Evolutionary conservation across 345 rosid genomes (phyloP).

Genomic region (Trapa incisa): DNA sequence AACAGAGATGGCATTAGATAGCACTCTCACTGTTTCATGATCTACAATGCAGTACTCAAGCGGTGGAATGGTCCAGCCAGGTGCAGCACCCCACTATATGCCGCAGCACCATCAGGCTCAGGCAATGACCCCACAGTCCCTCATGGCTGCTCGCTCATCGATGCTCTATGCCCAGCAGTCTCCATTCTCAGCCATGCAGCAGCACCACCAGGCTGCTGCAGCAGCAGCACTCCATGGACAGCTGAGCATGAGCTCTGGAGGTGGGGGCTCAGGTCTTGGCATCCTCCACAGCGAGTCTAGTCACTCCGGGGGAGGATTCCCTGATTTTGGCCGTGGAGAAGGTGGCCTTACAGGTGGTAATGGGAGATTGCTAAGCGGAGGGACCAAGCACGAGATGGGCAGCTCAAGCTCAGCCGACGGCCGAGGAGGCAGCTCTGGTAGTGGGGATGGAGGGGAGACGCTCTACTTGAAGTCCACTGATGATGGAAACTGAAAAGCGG

Average conservation of each 20-base stretch:
- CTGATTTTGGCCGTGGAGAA: constrained; percentile 51
- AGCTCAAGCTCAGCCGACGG: constrained; percentile 51
- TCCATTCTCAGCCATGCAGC: constrained; percentile 66
- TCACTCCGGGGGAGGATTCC: constrained; percentile 65
- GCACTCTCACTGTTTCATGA: neutral
- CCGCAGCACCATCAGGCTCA: constrained; percentile 72
- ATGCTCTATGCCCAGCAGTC: constrained; percentile 69
- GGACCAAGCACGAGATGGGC: constrained; percentile 76
- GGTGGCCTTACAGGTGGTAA: constrained; percentile 19
- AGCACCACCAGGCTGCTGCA: constrained; percentile 35
- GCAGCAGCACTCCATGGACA: constrained; percentile 50
- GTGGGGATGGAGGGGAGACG: constrained; percentile 66
- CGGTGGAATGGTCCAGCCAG: constrained; percentile 62
- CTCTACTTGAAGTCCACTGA: constrained; percentile 71
- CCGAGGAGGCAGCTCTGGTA: constrained; percentile 66
- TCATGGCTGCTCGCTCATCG: constrained; percentile 84
- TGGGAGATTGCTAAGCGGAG: constrained; percentile 33
- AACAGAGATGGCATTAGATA: too few species aligned
- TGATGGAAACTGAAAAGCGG: constrained; percentile 50
- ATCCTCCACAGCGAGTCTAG: constrained; percentile 44
- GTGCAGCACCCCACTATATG: constrained; percentile 56
- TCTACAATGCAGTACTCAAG: constrained; percentile 43
- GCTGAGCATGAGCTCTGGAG: constrained; percentile 75
- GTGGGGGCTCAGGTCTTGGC: constrained; percentile 48
- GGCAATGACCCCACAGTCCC: constrained; percentile 77